Percentiles rank a stretch among this genome's conserved stretches.
Evolutionary conservation across 345 rosid genomes (phyloP).

Genomic region (Melaleuca quinquenervia): DNA sequence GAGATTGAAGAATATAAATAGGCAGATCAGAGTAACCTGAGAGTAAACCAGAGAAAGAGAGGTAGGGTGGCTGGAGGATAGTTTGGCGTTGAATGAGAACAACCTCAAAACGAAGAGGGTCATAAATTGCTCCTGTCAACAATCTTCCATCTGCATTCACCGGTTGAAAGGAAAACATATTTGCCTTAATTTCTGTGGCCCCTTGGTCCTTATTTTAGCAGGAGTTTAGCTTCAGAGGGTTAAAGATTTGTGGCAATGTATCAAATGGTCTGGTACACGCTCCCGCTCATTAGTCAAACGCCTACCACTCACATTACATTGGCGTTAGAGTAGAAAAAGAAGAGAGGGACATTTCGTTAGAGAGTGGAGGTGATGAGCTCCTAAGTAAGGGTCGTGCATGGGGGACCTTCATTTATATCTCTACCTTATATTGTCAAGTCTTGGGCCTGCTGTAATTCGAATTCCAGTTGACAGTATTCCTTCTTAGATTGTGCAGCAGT

Average conservation of each 20-base stretch:
- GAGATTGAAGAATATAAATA: background rate
- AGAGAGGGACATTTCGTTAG: background rate
- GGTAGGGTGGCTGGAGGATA: constrained; percentile 54
- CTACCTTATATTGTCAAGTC: background rate
- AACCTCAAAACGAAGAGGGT: constrained; percentile 7
- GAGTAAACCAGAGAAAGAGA: constrained; percentile 8
- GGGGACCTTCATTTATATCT: background rate
- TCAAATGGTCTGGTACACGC: constrained; percentile 5
- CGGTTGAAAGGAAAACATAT: constrained; percentile 25
- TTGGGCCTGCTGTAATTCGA: background rate
- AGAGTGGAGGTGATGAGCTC: background rate
- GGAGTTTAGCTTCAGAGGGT: constrained; percentile 45
- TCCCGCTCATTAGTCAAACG: constrained; percentile 24
- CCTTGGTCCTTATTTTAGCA: constrained; percentile 33
- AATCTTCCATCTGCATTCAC: constrained; percentile 11
- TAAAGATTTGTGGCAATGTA: constrained; percentile 35
- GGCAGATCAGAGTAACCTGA: constrained; percentile 3
- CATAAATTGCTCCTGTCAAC: constrained; percentile 11
- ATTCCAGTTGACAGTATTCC: background rate
- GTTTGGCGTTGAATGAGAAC: constrained; percentile 63
- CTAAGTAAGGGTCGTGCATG: background rate
- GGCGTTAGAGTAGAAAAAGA: background rate
- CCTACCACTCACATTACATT: background rate
- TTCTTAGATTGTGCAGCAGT: background rate
- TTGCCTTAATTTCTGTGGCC: constrained; percentile 62